Base-by-base conservation (phyloP, 129 eudicot species). In the Rutidosis leptorrhynchoides region DNA sequence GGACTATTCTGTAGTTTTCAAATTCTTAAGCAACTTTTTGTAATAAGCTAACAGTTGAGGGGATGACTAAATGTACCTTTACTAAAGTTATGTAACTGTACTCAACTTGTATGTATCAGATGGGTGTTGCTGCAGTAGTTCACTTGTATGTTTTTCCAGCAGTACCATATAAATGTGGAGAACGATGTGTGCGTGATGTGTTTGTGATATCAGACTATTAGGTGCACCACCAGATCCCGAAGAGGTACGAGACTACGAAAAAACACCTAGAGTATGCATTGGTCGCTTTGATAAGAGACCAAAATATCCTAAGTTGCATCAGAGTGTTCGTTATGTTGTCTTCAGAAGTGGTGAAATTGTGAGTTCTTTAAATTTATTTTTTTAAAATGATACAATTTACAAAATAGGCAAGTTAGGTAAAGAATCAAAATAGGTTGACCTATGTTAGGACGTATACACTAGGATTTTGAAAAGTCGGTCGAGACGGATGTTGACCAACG, bases 121-220 rank as follows among this genome's bases (percentile, higher is more conserved):
- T 92, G 98, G 96, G 98, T 60, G 62, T 92, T 72, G 96, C 98
- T 48, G 98, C 98, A 48, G 90, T 92, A 52, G 90, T 88, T 35
- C 98, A 92, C 75, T 83, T 90, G 12, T 87, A 84, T 68, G 90
- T 85, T 62, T 90, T 85, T 76, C 97, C 97, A 64, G 97, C 96
- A 3, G 78, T 62, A 21, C 93, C 97, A 25, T 90, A 87, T 83
- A 84, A 87, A 72, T 88, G 80, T 53, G 97, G 97, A 70, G 97
- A 90, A 51, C 80, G 97, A 78, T 85, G 97, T 77, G 97, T 90
- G 10, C 90, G 96, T 67, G 90, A 88, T 74, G 96, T 82, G 17
- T 86, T 95, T 19, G 96, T 88, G 69, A 82, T 92, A 90, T 48
- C 90, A 22, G 91, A 92, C 63, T 92, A 92, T 74, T 88, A 73